A percentile compares a stretch with the other conserved stretches of the same genome.
These are phyloP conservation scores for Saturnispora gosingensis DNA, from an alignment of 805 yeast species.

Conservation along the genomic window DNA sequence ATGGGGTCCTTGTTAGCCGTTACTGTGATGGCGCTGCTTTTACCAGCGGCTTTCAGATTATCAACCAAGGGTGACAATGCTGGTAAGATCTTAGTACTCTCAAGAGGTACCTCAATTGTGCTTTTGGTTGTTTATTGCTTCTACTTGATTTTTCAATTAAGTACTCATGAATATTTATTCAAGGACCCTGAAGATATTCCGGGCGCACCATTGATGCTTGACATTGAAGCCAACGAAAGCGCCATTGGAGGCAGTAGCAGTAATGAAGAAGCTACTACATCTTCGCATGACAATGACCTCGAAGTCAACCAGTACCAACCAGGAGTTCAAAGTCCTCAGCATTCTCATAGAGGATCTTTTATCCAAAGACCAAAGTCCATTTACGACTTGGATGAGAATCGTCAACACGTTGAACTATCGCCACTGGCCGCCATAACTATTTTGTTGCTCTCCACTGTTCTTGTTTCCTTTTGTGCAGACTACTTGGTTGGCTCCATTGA, in stretches of 20 bases:
- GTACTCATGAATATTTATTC: constrained; percentile 72
- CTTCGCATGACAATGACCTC: background rate
- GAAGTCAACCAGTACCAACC: background rate
- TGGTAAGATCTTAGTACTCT: constrained; percentile 52
- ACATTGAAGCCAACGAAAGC: constrained; percentile 19
- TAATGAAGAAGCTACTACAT: background rate
- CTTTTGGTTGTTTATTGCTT: constrained; percentile 67
- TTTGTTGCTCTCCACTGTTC: constrained; percentile 56
- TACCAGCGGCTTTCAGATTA: constrained; percentile 95
- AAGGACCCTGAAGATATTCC: constrained; percentile 32
- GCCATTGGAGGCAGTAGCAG: background rate
- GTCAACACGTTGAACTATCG: constrained; percentile 34
- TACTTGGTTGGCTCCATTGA: constrained; percentile 90
- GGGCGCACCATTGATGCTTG: constrained; percentile 10
- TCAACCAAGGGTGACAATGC: constrained; percentile 34
- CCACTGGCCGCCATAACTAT: constrained; percentile 44
- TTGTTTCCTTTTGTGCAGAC: constrained; percentile 89
- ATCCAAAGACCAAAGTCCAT: constrained; percentile 24
- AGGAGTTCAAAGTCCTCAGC: background rate
- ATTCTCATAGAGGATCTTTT: constrained; percentile 20
- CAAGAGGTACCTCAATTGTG: constrained; percentile 80
- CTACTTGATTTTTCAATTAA: constrained; percentile 79
- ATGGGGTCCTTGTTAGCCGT: constrained; percentile 92
- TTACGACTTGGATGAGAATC: constrained; percentile 21
- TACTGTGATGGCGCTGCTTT: constrained; percentile 76